Conservation (phyloP, 140 eudicot species). For the Cichorium intybus region DNA sequence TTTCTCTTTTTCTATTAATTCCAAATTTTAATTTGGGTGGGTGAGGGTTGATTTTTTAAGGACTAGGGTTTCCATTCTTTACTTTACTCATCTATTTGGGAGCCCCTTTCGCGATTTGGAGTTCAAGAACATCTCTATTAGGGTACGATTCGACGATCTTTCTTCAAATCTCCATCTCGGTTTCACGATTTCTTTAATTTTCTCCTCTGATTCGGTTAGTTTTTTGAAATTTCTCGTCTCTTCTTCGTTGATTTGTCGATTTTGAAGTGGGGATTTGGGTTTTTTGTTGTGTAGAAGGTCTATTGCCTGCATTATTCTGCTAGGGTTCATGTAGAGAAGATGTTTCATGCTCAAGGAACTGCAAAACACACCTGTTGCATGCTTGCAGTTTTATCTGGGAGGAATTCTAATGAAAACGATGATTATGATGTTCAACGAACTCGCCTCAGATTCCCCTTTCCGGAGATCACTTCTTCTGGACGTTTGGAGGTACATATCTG, state of each 20-base stretch:
- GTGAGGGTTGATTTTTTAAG: slow-evolving; percentile 42
- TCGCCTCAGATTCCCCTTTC: slow-evolving; percentile 57
- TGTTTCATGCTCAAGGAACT: slow-evolving; percentile 75
- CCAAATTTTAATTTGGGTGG: slow-evolving; percentile 37
- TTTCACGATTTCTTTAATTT: slow-evolving; percentile 26
- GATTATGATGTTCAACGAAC: slow-evolving; percentile 24
- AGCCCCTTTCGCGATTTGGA: slow-evolving; percentile 26
- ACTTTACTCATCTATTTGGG: slow-evolving; percentile 29
- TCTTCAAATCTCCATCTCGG: slow-evolving; percentile 40
- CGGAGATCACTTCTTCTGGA: slow-evolving; percentile 76
- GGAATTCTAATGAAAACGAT: slow-evolving; percentile 27
- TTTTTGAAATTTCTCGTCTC: slow-evolving; percentile 13
- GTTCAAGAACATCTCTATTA: slow-evolving; percentile 5
- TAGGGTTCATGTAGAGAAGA: slow-evolving; percentile 22
- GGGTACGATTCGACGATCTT: slow-evolving; percentile 27
- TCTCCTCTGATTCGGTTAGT: slow-evolving; percentile 36
- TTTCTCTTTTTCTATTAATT: slow-evolving; percentile 26
- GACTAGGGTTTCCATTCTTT: slow-evolving; percentile 52
- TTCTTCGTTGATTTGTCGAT: neutral
- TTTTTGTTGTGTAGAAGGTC: slow-evolving; percentile 1
- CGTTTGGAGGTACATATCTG: slow-evolving; percentile 84
- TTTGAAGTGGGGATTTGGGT: slow-evolving; percentile 2
- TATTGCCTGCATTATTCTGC: slow-evolving; percentile 7
- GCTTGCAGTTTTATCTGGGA: slow-evolving; percentile 65
- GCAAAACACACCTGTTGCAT: slow-evolving; percentile 68